phyloP scores from a whole-genome alignment of 345 rosid species.

The Nephelium lappaceum region DNA sequence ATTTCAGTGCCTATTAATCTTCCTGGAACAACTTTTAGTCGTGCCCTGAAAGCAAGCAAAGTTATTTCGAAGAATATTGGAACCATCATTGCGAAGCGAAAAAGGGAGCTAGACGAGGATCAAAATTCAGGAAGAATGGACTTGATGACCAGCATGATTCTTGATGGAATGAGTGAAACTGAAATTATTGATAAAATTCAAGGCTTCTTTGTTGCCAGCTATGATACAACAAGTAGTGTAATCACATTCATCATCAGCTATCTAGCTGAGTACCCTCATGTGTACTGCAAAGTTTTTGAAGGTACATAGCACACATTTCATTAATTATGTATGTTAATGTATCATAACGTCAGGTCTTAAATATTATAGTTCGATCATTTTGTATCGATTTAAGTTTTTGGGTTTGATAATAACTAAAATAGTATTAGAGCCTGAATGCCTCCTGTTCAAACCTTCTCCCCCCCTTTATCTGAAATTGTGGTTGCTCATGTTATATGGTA shows the following conservation, averaged over 20 bases:
- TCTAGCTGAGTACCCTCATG: constrained; percentile 19
- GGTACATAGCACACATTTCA: not conserved
- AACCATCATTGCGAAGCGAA: not conserved
- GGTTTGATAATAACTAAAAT: too few species aligned
- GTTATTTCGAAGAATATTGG: not conserved
- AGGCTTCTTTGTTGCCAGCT: constrained; percentile 17
- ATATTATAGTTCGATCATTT: too few species aligned
- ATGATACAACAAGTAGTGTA: constrained; percentile 17
- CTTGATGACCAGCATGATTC: constrained; percentile 3
- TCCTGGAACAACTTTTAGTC: constrained; percentile 14
- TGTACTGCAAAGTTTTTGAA: not conserved
- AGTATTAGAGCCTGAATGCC: too few species aligned
- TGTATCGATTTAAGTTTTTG: too few species aligned
- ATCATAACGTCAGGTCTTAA: too few species aligned
- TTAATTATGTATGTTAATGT: not conserved
- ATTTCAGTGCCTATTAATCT: constrained; percentile 13
- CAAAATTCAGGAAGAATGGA: not conserved
- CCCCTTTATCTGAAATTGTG: too few species aligned
- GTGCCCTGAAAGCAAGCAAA: not conserved
- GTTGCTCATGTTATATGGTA: too few species aligned
- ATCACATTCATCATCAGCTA: constrained; percentile 10
- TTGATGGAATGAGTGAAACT: constrained; percentile 15
- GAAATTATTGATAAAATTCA: constrained; percentile 19
- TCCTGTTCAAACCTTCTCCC: too few species aligned
- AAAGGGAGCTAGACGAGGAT: not conserved